A percentile compares a stretch with the other conserved stretches of the same genome.
phyloP scores from a whole-genome alignment of 2,329 filamentous ascomycete species.

The Colletotrichum chrysophilum region DNA sequence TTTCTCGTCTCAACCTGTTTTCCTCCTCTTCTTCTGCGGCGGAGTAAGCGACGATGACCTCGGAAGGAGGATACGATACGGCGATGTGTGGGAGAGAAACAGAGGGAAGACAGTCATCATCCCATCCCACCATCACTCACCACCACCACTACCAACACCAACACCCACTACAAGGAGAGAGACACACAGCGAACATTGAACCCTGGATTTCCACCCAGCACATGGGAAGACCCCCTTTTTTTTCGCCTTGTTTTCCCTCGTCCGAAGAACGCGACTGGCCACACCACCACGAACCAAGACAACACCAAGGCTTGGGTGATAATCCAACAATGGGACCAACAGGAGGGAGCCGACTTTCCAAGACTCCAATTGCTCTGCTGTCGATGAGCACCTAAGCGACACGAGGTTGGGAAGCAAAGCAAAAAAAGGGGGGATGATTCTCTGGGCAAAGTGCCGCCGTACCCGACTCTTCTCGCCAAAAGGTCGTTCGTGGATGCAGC shows the following conservation, averaged over 20 bases:
- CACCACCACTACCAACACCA: not conserved
- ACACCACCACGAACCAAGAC: not conserved
- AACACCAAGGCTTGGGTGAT: not conserved
- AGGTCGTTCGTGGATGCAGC: not conserved
- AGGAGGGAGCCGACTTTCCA: not conserved
- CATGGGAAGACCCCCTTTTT: not conserved
- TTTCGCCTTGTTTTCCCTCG: not conserved
- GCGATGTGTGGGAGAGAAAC: not conserved
- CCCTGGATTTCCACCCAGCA: not conserved
- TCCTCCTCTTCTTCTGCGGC: not conserved
- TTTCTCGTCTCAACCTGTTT: not conserved
- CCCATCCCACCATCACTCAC: not conserved
- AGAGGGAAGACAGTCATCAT: not conserved
- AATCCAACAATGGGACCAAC: not conserved
- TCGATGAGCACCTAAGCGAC: not conserved
- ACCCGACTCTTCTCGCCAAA: not conserved
- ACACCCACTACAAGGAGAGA: not conserved
- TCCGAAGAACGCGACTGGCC: not conserved
- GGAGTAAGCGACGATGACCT: not conserved
- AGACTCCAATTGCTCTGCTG: not conserved
- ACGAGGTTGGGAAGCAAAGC: not conserved
- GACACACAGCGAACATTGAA: not conserved
- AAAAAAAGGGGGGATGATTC: not conserved
- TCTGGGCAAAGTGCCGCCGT: constrained; percentile 13
- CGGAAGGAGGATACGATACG: not conserved